Evolutionary conservation across 176 grass and related monocot species (phyloP).

Genomic region (Hsuehochloa calcarea): DNA sequence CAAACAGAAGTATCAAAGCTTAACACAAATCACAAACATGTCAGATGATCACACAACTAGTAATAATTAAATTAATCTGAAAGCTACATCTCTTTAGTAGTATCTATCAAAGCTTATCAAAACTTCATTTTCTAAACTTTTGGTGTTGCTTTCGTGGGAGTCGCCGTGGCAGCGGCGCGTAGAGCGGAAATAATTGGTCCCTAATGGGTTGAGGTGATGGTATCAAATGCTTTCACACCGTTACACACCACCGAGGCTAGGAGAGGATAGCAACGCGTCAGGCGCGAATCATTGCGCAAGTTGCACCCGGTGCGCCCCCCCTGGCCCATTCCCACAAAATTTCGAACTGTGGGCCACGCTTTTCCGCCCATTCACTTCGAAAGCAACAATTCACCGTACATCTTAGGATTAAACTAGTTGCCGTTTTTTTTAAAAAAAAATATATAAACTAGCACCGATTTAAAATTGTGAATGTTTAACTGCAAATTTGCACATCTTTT

Average conservation of each 20-base stretch:
- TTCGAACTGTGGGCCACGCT: conserved; percentile 13
- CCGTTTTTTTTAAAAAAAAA: too few relatives aligned
- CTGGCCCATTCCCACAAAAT: conserved; percentile 4
- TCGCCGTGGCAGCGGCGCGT: conserved; percentile 14
- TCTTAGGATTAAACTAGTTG: neutral
- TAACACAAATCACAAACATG: neutral
- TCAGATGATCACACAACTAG: neutral
- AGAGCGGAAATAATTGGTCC: conserved; percentile 16
- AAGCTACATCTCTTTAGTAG: neutral
- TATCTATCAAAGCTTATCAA: neutral
- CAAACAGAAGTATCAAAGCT: too few relatives aligned
- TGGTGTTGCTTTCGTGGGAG: neutral
- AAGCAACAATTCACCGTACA: conserved; percentile 2
- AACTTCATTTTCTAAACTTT: neutral
- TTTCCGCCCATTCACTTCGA: conserved; percentile 12
- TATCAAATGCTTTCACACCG: conserved; percentile 50
- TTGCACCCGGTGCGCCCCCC: conserved; percentile 21
- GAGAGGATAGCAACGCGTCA: neutral
- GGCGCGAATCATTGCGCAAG: conserved; percentile 21
- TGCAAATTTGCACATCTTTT: neutral
- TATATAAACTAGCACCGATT: neutral
- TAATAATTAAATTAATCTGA: neutral
- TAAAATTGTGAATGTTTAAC: neutral
- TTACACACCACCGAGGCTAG: neutral
- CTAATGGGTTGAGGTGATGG: conserved; percentile 22